These are phyloP conservation scores for Colletotrichum somersetense DNA, from an alignment of 2,329 filamentous ascomycete genomes.

Conservation along the genomic window DNA sequence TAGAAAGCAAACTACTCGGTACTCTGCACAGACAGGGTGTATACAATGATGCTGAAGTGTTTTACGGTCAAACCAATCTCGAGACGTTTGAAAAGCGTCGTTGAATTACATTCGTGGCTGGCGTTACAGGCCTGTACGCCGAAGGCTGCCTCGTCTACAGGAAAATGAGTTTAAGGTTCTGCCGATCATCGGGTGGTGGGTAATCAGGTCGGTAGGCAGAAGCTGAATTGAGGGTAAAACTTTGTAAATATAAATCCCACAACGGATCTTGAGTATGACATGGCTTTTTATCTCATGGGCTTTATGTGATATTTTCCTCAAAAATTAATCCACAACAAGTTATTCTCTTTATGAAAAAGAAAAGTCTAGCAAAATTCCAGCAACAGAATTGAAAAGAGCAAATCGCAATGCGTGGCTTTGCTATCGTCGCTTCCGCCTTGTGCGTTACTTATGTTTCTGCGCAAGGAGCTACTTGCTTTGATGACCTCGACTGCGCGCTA, in stretches of 20 bases:
- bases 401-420: constrained; percentile 24
- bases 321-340: background rate
- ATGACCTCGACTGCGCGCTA: constrained; percentile 34
- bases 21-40: constrained; percentile 18
- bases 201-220: background rate
- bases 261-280: background rate
- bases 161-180: background rate
- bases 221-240: background rate
- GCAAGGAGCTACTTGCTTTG: constrained; percentile 36
- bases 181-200: background rate
- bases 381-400: background rate
- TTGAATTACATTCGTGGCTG: constrained; percentile 9
- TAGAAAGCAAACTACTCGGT: background rate
- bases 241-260: constrained; percentile 21
- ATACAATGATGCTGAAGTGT: background rate
- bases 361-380: background rate
- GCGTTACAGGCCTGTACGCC: background rate
- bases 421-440: constrained; percentile 29
- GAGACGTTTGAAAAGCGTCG: constrained; percentile 32
- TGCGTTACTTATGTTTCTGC: constrained; percentile 31
- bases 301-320: background rate
- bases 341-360: no score
- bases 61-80: constrained; percentile 37
- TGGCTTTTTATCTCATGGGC: background rate
- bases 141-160: constrained; percentile 15